phyloP scores from a whole-genome alignment of 768 basidiomycete species.

The Mycena galericulata region DNA sequence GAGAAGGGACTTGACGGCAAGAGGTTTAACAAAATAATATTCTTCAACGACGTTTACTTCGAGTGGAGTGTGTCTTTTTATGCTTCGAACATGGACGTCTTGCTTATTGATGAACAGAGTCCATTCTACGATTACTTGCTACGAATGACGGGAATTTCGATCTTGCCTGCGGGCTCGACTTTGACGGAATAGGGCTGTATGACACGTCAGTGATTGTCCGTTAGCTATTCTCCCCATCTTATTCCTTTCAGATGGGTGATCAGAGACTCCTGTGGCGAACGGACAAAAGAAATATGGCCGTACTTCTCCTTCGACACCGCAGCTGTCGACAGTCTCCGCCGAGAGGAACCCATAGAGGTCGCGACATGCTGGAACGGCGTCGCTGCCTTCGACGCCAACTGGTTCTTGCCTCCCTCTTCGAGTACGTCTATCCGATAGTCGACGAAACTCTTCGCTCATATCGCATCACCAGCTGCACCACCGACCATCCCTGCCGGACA shows the following conservation, averaged over 20 bases:
- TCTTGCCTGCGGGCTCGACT: slow-evolving; percentile 85
- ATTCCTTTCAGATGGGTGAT: slow-evolving; percentile 34
- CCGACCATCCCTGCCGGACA: slow-evolving; percentile 19
- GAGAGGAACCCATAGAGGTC: slow-evolving; percentile 66
- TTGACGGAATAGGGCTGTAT: slow-evolving; percentile 38
- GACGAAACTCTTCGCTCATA: background rate
- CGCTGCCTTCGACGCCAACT: slow-evolving; percentile 68
- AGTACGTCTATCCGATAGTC: background rate
- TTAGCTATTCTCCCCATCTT: slow-evolving; percentile 47
- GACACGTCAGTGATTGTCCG: slow-evolving; percentile 69
- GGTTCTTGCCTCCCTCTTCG: slow-evolving; percentile 29
- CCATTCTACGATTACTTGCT: slow-evolving; percentile 59
- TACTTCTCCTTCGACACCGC: slow-evolving; percentile 70
- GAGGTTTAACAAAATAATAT: slow-evolving; percentile 84
- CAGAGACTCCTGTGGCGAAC: slow-evolving; percentile 41
- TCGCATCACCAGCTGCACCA: slow-evolving; percentile 1
- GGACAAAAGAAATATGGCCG: slow-evolving; percentile 82
- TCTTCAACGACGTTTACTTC: slow-evolving; percentile 81
- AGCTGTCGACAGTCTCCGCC: slow-evolving; percentile 75
- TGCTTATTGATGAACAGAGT: slow-evolving; percentile 81
- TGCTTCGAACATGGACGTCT: slow-evolving; percentile 67
- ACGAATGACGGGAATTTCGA: slow-evolving; percentile 63
- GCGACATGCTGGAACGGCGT: slow-evolving; percentile 91
- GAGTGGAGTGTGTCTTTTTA: slow-evolving; percentile 33
- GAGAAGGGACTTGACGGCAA: slow-evolving; percentile 77